These are phyloP conservation scores for Phyllachora maydis DNA, from an alignment of 2,329 filamentous ascomycete species.

Conservation along the genomic window DNA sequence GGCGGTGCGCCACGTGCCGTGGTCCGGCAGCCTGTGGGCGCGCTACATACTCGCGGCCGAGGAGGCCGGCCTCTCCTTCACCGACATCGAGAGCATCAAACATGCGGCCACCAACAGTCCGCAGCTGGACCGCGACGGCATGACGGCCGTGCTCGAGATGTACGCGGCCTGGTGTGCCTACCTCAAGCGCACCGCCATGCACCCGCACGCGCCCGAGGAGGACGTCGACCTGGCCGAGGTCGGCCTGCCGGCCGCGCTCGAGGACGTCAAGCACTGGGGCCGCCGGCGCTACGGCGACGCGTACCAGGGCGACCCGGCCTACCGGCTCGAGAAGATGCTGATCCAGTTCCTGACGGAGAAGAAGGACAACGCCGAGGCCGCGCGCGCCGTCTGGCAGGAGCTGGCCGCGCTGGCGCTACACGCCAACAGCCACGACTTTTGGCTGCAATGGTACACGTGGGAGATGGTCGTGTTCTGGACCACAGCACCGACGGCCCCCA, in stretches of 20 bases:
- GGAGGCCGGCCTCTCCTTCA: constrained; percentile 52
- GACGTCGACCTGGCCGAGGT: constrained; percentile 80
- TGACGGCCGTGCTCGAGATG: constrained; percentile 77
- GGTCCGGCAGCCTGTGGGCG: constrained; percentile 82
- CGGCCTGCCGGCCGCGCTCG: constrained; percentile 66
- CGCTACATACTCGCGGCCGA: constrained; percentile 75
- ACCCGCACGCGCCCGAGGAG: constrained; percentile 53
- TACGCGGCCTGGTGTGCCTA: constrained; percentile 92
- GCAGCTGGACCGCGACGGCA: constrained; percentile 64
- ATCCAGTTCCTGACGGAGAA: constrained; percentile 83
- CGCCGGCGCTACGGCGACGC: constrained; percentile 51
- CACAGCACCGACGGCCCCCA: constrained; percentile 26
- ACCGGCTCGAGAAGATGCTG: constrained; percentile 74
- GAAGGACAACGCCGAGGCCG: constrained; percentile 55
- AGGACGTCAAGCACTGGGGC: constrained; percentile 66
- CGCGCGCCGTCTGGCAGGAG: constrained; percentile 56
- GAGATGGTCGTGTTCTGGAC: constrained; percentile 49
- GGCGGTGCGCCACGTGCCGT: constrained; percentile 78
- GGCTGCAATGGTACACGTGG: constrained; percentile 82
- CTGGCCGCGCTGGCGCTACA: constrained; percentile 43
- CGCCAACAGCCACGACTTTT: constrained; percentile 75
- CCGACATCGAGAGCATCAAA: constrained; percentile 75
- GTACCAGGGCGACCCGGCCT: constrained; percentile 74
- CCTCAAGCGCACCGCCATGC: constrained; percentile 67
- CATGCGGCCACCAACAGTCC: constrained; percentile 77